Conservation (phyloP, 2,329 filamentous ascomycete genomes). For the Corinectria fuckeliana region DNA sequence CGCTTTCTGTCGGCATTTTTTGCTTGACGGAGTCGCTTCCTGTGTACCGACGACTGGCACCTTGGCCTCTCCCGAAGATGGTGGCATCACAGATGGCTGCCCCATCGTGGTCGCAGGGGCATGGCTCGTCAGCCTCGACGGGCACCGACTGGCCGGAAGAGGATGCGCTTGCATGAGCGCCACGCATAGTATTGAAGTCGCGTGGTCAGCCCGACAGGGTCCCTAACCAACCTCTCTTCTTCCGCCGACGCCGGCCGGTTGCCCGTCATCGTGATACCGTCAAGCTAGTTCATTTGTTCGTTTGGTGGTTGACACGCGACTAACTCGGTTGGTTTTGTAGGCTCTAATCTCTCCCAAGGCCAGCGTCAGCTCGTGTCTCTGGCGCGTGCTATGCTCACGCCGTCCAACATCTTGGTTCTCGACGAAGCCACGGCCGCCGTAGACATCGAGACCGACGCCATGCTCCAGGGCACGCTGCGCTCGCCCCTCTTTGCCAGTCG, state of each 20-base stretch:
- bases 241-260: constrained; percentile 6
- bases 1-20: constrained; percentile 36
- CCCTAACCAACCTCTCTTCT: not conserved
- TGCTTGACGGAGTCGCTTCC: not conserved
- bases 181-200: constrained; percentile 43
- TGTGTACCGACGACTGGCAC: constrained; percentile 2
- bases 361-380: constrained; percentile 94
- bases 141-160: constrained; percentile 21
- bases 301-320: not conserved
- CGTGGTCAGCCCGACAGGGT: constrained; percentile 35
- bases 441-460: constrained; percentile 71
- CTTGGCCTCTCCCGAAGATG: constrained; percentile 17
- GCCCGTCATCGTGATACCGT: constrained; percentile 3
- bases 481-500: constrained; percentile 80
- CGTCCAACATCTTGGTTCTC: constrained; percentile 94
- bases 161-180: constrained; percentile 44
- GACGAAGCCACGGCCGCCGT: constrained; percentile 91
- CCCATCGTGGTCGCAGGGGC: not conserved
- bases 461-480: constrained; percentile 69
- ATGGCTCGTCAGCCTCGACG: constrained; percentile 5
- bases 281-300: constrained; percentile 4
- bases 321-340: constrained; percentile 50
- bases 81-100: constrained; percentile 19
- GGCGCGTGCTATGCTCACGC: constrained; percentile 90
- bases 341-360: constrained; percentile 93